phyloP scores from a whole-genome alignment of 1,284 basidiomycete genomes.

The Ustanciosporium gigantosporum region DNA sequence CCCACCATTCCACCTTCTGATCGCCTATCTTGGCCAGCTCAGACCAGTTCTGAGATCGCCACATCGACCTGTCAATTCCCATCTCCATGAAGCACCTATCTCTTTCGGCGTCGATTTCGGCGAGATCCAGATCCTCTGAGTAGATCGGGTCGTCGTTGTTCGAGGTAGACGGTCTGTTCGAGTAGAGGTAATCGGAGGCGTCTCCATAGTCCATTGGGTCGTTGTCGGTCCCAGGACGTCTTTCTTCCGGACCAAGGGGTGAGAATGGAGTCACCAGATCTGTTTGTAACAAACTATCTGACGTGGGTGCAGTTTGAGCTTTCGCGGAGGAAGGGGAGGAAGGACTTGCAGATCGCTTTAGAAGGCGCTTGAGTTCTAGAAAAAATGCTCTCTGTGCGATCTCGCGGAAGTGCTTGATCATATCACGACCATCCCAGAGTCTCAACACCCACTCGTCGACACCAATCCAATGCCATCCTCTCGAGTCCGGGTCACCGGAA shows the following conservation, averaged over 20 bases:
- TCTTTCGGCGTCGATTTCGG: constrained; percentile 37
- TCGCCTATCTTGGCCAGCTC: constrained; percentile 29
- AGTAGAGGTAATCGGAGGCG: constrained; percentile 5
- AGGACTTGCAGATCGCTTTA: constrained; percentile 4
- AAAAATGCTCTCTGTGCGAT: constrained; percentile 33
- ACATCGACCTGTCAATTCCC: constrained; percentile 29
- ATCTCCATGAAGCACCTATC: constrained; percentile 39
- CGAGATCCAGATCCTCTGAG: constrained; percentile 35
- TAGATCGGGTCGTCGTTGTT: constrained; percentile 38
- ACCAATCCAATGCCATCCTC: constrained; percentile 39
- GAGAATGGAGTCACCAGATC: constrained; percentile 29
- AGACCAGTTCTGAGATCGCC: constrained; percentile 32
- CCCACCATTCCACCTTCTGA: constrained; percentile 37
- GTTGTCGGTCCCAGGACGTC: constrained; percentile 23
- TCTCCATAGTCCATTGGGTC: constrained; percentile 44
- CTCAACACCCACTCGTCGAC: constrained; percentile 43
- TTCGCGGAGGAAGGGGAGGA: constrained; percentile 8
- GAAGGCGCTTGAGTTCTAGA: constrained; percentile 38
- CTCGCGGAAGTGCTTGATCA: constrained; percentile 38
- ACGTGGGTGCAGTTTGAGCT: constrained; percentile 5
- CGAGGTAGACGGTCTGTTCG: constrained; percentile 9
- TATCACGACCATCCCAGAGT: constrained; percentile 39
- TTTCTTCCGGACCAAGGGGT: constrained; percentile 9
- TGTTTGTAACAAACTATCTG: constrained; percentile 7
- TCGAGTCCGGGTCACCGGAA: constrained; percentile 25